Percentiles rank a stretch among this genome's conserved stretches.
These are phyloP conservation scores for Pseudogymnoascus sp. DNA, from an alignment of 2,329 filamentous ascomycete species.

Conservation along the genomic window DNA sequence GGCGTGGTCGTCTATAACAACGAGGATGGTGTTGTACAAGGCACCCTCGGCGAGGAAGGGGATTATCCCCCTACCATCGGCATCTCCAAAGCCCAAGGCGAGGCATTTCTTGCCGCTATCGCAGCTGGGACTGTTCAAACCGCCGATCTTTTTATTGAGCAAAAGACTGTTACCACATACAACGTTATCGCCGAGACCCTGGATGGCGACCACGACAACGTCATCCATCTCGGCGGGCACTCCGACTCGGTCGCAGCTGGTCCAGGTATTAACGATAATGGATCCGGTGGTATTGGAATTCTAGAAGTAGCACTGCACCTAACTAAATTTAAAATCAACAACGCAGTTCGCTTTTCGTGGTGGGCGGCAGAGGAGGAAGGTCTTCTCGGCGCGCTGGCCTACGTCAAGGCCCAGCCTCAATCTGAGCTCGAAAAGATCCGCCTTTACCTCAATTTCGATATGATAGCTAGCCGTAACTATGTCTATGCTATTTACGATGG, in stretches of 20 bases:
- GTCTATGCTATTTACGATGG: slow-evolving; percentile 47
- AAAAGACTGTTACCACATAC: slow-evolving; percentile 12
- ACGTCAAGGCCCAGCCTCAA: slow-evolving; percentile 41
- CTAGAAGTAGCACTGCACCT: slow-evolving; percentile 54
- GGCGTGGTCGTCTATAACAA: slow-evolving; percentile 39
- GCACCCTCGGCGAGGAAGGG: slow-evolving; percentile 17
- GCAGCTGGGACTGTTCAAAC: slow-evolving; percentile 15
- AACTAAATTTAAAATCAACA: slow-evolving; percentile 47
- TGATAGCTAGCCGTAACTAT: slow-evolving; percentile 57
- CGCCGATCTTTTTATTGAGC: slow-evolving; percentile 12
- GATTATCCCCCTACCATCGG: slow-evolving; percentile 14
- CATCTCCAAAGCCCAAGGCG: slow-evolving; percentile 16
- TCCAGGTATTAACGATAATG: slow-evolving; percentile 61
- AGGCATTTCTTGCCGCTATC: slow-evolving; percentile 12
- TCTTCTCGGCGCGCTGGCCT: slow-evolving; percentile 52
- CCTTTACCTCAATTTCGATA: slow-evolving; percentile 57
- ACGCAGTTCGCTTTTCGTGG: slow-evolving; percentile 56
- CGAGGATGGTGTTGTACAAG: slow-evolving; percentile 14
- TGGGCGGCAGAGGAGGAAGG: slow-evolving; percentile 59
- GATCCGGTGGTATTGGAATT: slow-evolving; percentile 50
- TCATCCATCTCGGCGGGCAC: slow-evolving; percentile 52
- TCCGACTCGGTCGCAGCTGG: slow-evolving; percentile 53
- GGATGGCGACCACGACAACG: slow-evolving; percentile 49
- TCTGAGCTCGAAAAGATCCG: slow-evolving; percentile 47
- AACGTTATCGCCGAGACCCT: slow-evolving; percentile 43